Base-by-base conservation (phyloP, 768 basidiomycete species). In the Boletus rufocinnamomeus region DNA sequence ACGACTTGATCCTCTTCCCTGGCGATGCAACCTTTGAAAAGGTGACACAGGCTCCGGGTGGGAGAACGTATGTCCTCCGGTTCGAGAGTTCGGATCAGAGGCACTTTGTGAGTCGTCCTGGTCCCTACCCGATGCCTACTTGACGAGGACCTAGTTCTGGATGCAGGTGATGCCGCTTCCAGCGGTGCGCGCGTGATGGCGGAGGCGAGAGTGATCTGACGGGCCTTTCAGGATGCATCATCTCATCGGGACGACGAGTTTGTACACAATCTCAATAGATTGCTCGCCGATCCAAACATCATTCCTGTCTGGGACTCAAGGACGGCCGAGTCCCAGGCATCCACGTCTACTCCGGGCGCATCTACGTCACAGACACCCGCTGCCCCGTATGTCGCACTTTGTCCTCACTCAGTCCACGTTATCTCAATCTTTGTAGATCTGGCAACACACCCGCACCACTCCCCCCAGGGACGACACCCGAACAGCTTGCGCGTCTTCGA, bases 41-140 rank as follows among this genome's bases (percentile, higher is more conserved):
- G 72, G 88, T 95, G 11, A 59, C 82, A 2, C 84, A 92, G 66
- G 82, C 88, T 11, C 68, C 75, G 0, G 77, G 78, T 34, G 91
- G 89, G 7, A 79, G 93, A 60, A 85, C 88, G 6, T 93, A 91
- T 65, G 91, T 95, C 61, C 87, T 96, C 71, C 93, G 91, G 74
- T 96, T 97, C 77, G 87, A 89, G 0, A 93, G 91, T 23, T 95
- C 93, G 16, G 83, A 93, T 70, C 90, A 93, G 69, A 84, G 86
- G 61, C 90, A 95, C 72, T 96, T 97, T 72, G 94, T 95, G 68
- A 73, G 86, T 79, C 19, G 27, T n/a, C n/a, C 38, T 30, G 8
- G 35, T 1, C 5, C 40, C 25, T 5, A 3, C 8, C 16, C 27
- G 30, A 41, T 17, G n/a, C 19, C 3, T 47, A 4, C 11, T 44